phyloP scores from a whole-genome alignment of 495 filamentous ascomycete species.

The Hypoxylon fuscum region DNA sequence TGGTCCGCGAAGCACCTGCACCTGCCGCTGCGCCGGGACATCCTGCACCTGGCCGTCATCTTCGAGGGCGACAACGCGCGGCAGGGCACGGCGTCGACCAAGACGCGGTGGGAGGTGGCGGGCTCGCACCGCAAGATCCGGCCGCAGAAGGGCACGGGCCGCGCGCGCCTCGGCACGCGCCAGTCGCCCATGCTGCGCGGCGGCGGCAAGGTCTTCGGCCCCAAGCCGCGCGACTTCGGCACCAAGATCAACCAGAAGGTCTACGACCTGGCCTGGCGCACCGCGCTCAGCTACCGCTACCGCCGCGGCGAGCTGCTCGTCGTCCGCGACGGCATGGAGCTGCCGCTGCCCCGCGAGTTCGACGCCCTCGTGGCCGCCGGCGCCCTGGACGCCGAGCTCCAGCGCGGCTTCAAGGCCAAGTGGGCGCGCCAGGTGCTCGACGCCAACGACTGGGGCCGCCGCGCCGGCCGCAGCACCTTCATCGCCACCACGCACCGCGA shows the following conservation, averaged over 20 bases:
- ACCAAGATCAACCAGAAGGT: constrained; percentile 85
- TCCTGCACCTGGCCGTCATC: constrained; percentile 90
- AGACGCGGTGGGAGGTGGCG: constrained; percentile 84
- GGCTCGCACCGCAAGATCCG: constrained; percentile 80
- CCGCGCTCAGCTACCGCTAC: constrained; percentile 91
- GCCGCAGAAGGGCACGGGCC: constrained; percentile 85
- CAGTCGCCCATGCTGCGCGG: constrained; percentile 85
- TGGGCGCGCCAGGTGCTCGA: constrained; percentile 72
- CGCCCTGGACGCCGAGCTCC: constrained; percentile 46
- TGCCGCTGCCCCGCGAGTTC: constrained; percentile 60
- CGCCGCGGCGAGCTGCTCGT: constrained; percentile 85
- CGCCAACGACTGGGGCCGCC: constrained; percentile 75
- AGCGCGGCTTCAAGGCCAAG: constrained; percentile 61
- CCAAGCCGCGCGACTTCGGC: constrained; percentile 87
- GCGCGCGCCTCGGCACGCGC: constrained; percentile 78
- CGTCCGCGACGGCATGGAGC: constrained; percentile 74
- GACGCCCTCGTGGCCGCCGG: constrained; percentile 35
- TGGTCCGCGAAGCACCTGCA: constrained; percentile 84
- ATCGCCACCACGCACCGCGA: constrained; percentile 68
- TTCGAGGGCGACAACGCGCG: constrained; percentile 92
- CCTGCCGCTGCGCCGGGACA: constrained; percentile 87
- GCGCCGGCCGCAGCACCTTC: constrained; percentile 76
- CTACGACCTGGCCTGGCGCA: constrained; percentile 96
- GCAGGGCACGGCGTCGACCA: constrained; percentile 85
- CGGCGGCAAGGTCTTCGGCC: constrained; percentile 87